Evolutionary conservation across 345 rosid species (phyloP).

Genomic region (Rubroshorea leprosula): DNA sequence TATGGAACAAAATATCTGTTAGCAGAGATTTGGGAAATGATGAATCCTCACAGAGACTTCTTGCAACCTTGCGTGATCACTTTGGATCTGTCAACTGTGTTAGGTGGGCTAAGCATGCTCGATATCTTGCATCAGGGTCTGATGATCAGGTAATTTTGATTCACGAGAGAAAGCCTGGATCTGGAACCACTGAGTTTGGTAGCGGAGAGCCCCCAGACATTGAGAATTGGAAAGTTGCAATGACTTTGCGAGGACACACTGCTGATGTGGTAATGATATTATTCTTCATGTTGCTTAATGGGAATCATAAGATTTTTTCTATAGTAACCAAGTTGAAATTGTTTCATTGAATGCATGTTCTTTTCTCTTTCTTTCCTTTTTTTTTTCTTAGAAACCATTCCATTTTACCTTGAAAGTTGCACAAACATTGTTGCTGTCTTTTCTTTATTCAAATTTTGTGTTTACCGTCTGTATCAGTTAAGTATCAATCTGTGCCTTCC

Average conservation of each 20-base stretch:
- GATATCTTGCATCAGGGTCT: slow-evolving; percentile 88
- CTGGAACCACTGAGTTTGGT: slow-evolving; percentile 96
- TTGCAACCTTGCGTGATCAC: slow-evolving; percentile 95
- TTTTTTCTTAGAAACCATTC: no score
- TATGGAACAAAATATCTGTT: slow-evolving; percentile 90
- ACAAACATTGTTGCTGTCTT: no score
- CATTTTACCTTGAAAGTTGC: no score
- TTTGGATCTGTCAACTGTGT: slow-evolving; percentile 99
- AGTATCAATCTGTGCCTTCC: no score
- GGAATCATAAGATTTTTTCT: background rate
- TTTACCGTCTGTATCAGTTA: no score
- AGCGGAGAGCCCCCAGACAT: slow-evolving; percentile 97
- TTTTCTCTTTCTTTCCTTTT: no score
- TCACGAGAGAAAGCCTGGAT: slow-evolving; percentile 96
- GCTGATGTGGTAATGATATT: slow-evolving; percentile 94
- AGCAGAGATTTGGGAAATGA: slow-evolving; percentile 49
- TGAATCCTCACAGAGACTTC: slow-evolving; percentile 70
- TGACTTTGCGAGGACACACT: slow-evolving; percentile 96
- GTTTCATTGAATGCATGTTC: no score
- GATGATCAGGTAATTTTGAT: slow-evolving; percentile 91
- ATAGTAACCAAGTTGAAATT: background rate
- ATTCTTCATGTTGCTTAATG: slow-evolving; percentile 2
- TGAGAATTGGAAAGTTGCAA: slow-evolving; percentile 96
- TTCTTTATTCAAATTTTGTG: no score
- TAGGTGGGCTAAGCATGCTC: slow-evolving; percentile 96